Conservation (phyloP, 192 early-diverging fungal species). For the Entomortierella chlamydospora region DNA sequence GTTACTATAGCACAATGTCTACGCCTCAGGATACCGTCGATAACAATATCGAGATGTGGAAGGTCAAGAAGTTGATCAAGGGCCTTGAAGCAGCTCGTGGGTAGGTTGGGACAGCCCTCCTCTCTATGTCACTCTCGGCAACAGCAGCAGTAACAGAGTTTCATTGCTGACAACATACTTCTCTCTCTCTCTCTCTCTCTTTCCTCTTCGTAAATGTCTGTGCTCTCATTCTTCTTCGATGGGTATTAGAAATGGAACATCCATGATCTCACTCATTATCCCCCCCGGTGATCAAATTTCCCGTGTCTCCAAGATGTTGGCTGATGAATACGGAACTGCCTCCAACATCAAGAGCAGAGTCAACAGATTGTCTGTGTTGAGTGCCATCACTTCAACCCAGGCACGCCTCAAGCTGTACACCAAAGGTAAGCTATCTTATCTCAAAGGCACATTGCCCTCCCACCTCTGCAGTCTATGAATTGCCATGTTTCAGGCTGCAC, state of each 20-base stretch:
- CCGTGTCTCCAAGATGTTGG: slow-evolving; percentile 90
- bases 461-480: no score
- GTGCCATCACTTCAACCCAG: slow-evolving; percentile 98
- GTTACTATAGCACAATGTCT: slow-evolving; percentile 36
- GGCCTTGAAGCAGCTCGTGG: slow-evolving; percentile 92
- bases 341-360: slow-evolving; percentile 99
- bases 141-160: no score
- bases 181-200: no score
- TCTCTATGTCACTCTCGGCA: no score
- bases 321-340: slow-evolving; percentile 98
- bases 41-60: slow-evolving; percentile 96
- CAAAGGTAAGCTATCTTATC: slow-evolving; percentile 56
- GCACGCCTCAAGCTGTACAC: slow-evolving; percentile 95
- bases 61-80: slow-evolving; percentile 99
- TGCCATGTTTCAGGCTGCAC: no score
- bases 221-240: not conserved
- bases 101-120: slow-evolving; percentile 55
- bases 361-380: slow-evolving; percentile 95
- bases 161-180: not conserved
- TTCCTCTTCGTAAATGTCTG: not conserved
- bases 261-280: slow-evolving; percentile 99
- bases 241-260: slow-evolving; percentile 87
- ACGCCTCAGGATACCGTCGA: slow-evolving; percentile 68
- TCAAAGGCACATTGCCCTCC: not conserved
- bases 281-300: slow-evolving; percentile 95